Evolutionary conservation across 139 green algal genomes (phyloP), one percentile per base, ranked within the genome.

Genomic region (Micractinium sp.): DNA sequence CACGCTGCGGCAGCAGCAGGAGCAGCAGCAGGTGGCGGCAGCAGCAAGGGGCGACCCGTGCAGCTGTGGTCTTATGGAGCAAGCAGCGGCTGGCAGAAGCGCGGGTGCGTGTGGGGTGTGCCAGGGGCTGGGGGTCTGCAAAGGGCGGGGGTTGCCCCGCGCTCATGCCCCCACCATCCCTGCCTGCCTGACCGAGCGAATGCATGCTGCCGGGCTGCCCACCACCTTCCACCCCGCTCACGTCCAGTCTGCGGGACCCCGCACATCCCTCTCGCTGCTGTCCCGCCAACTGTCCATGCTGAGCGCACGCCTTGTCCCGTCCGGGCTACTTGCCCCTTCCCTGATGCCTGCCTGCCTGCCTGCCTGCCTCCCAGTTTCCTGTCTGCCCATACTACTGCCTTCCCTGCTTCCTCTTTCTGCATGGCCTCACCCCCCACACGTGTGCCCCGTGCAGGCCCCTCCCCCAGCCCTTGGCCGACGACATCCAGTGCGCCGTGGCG

Each of bases 391-490:
- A 14, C n/a, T 29, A 25, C 14, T n/a, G n/a, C n/a, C 25, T 33
- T 27, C 47, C 31, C 22, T 41, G 39, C 19, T 56, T 18, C 25
- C 0, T 3, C 31, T 15, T 23, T 0, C 27, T 31, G 61, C 75
- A 31, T 35, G 31, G 4, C 73, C 35, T 9, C 53, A 31, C 3
- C 2, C 38, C 36, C 0, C 63, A 25, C 61, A 27, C 36, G 15
- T 20, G 0, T 22, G 61, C 36, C 22, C 20, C 67, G 15, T 1
- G 67, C 83, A 87, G 83, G 38, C 39, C 9, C 66, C 36, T 87
- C 38, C 83, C 83, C 5, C 71, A 87, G 83, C 83, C 83, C 20
- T 25, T 87, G 9, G 67, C 35, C 16, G 83, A 87, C 29, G 83
- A 87, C 67, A 4, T 80, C 15, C 83, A 87, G 67, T 87, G 83